Evolutionary conservation across 768 basidiomycete species (phyloP), one percentile per base, ranked within the genome.

Genomic region (Suillus luteus): DNA sequence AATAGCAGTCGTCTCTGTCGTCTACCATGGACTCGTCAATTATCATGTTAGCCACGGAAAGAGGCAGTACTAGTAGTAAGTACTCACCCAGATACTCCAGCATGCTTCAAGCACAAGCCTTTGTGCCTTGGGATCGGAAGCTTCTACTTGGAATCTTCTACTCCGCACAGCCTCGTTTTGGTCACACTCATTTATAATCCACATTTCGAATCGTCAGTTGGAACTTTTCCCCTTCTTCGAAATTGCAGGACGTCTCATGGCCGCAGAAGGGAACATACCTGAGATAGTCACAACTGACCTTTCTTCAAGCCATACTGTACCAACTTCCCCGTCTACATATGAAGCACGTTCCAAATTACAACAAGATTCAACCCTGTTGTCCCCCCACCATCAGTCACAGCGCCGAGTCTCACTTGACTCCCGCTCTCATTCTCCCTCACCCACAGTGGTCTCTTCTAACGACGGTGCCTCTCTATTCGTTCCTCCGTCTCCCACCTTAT

Each of bases 401-500:
- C 64, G 57, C 40, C 71, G 69, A 60, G 10, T 65, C 5, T 81
- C 81, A 0, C 55, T 76, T 8, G 79, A 79, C 62, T 43, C 68
- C 43, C 71, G 72, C 40, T 76, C 76, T 0, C 67, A 69, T 9
- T 76, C 77, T 0, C 69, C 77, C 1, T 71, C 75, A 17, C 68
- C 75, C 0, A 73, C 73, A 0, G 68, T 66, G 3, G 73, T 80
- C 1, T 77, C 78, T 8, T 80, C 77, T 0, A 79, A 82, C n/a
- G 82, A 83, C 52, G 79, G 76, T 43, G 76, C 77, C 27, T 82
- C 75, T 0, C 70, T 74, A 9, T 63, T 65, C 10, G 73, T 75
- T 1, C 92, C 92, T 0, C 91, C 92, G 0, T 93, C 92, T 0
- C 92, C 92, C 1, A 92, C 92, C 0, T 80, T 91, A 11, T 91